These are phyloP conservation scores for Pseudozyma thailandica DNA, from an alignment of 1,284 basidiomycete genomes.

Conservation along the genomic window DNA sequence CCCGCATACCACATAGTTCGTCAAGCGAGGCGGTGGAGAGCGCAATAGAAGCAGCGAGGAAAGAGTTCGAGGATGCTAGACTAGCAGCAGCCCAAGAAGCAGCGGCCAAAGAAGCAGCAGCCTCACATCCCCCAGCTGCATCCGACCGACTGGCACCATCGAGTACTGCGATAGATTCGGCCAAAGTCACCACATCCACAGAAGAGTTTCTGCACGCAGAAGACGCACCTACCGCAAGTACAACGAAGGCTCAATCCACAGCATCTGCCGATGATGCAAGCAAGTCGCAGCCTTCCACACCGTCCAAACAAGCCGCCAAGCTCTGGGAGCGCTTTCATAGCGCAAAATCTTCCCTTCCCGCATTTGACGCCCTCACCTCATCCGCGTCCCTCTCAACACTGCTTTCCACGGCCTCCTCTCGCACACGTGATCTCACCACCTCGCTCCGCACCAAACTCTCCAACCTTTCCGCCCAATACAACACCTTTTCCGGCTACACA, in stretches of 20 bases:
- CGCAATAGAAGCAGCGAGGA: not conserved
- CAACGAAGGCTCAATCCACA: not conserved
- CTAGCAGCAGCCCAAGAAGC: not conserved
- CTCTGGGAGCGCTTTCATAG: slow-evolving; percentile 12
- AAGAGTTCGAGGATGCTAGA: not conserved
- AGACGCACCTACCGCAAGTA: not conserved
- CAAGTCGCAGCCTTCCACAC: not conserved
- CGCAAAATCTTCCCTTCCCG: slow-evolving; percentile 9
- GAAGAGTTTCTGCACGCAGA: not conserved
- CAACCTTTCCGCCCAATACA: slow-evolving; percentile 50
- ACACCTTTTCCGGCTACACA: slow-evolving; percentile 56
- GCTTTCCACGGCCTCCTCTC: slow-evolving; percentile 2
- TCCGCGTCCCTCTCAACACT: slow-evolving; percentile 7
- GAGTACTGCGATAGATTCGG: no score
- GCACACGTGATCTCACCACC: slow-evolving; percentile 4
- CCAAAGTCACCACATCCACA: not conserved
- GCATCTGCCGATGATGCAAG: no score
- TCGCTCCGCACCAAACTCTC: slow-evolving; percentile 21
- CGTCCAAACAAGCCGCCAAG: not conserved
- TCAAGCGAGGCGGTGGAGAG: not conserved
- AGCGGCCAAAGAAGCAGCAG: not conserved
- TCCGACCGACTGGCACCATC: no score
- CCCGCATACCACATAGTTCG: no score
- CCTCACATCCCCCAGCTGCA: no score
- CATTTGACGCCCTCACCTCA: slow-evolving; percentile 25